phyloP scores from a whole-genome alignment of 2,329 filamentous ascomycete genomes.

The Pseudomassariella vexata region DNA sequence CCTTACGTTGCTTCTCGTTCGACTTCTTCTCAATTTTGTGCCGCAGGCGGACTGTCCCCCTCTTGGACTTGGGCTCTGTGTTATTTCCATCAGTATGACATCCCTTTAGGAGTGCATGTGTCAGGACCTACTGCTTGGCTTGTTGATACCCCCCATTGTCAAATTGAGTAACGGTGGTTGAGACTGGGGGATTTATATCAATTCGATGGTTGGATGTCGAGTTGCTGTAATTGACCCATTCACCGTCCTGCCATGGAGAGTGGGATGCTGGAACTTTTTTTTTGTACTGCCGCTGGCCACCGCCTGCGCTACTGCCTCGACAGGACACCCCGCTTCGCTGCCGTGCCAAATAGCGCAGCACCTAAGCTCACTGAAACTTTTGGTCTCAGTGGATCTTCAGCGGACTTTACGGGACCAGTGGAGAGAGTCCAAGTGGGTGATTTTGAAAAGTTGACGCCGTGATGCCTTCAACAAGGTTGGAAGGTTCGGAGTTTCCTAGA shows the following conservation, averaged over 20 bases:
- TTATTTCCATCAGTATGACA: constrained; percentile 4
- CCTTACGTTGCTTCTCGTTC: constrained; percentile 83
- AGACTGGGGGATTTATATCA: constrained; percentile 3
- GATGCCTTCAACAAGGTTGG: no score
- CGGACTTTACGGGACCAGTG: no score
- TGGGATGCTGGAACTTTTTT: constrained; percentile 5
- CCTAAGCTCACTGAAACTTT: no score
- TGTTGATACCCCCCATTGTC: constrained; percentile 25
- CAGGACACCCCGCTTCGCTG: no score
- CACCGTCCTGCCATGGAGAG: neutral
- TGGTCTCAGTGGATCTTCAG: no score
- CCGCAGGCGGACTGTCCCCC: constrained; percentile 78
- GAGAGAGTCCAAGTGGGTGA: no score
- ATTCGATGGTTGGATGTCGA: neutral
- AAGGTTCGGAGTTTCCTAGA: no score
- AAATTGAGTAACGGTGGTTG: constrained; percentile 8
- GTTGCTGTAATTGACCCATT: neutral
- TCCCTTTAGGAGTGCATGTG: neutral
- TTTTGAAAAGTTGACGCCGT: no score
- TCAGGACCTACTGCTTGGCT: constrained; percentile 23
- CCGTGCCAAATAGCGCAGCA: no score
- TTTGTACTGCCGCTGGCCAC: no score
- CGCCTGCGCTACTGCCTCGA: no score
- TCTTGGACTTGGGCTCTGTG: constrained; percentile 90
- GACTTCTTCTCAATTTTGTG: constrained; percentile 96